Evolutionary conservation across 306 rosid species (phyloP).

Genomic region (Neltuma alba): DNA sequence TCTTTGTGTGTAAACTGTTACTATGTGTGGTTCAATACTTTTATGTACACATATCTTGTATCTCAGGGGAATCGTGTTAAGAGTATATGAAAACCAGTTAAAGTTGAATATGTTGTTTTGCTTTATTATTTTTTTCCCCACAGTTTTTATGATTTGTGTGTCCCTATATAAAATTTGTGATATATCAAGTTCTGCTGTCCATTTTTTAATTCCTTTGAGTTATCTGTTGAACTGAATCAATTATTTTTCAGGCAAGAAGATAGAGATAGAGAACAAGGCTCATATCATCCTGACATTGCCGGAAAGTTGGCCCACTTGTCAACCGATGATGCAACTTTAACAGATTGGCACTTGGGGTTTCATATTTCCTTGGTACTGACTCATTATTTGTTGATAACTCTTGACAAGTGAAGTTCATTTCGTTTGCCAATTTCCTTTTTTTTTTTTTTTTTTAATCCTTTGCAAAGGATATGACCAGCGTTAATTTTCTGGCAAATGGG

Average conservation of each 20-base stretch:
- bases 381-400: constrained; percentile 16
- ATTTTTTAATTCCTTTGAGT: constrained; percentile 27
- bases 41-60: constrained; percentile 7
- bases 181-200: constrained; percentile 30
- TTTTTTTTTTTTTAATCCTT: too few relatives aligned
- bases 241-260: constrained; percentile 84
- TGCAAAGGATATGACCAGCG: not conserved
- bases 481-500: not conserved
- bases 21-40: not conserved
- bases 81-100: not conserved
- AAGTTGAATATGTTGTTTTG: not conserved
- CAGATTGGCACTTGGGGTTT: constrained; percentile 98
- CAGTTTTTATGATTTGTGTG: constrained; percentile 19
- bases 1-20: not conserved
- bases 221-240: constrained; percentile 28
- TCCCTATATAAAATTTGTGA: constrained; percentile 27
- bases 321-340: constrained; percentile 66
- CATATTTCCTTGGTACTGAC: constrained; percentile 75
- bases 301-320: constrained; percentile 80
- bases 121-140: constrained; percentile 10
- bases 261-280: constrained; percentile 62
- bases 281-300: constrained; percentile 62
- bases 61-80: not conserved
- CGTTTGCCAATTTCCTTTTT: constrained; percentile 16
- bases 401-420: constrained; percentile 14